Evolutionary conservation across 345 rosid genomes (phyloP).

Genomic region (Linum tenue): DNA sequence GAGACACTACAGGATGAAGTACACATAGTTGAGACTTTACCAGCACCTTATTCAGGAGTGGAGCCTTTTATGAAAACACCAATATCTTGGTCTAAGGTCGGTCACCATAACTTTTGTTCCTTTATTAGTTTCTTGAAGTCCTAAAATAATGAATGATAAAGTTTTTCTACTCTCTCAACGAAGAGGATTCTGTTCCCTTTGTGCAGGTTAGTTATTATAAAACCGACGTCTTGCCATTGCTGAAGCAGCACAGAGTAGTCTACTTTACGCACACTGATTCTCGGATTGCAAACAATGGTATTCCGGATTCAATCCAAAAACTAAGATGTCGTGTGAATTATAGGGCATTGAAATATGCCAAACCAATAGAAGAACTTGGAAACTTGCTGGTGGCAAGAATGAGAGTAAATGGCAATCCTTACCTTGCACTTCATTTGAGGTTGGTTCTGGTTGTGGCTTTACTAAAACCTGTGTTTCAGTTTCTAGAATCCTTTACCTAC

Average conservation of each 20-base stretch:
- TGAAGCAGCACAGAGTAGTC: slow-evolving; percentile 79
- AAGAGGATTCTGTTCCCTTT: slow-evolving; percentile 1
- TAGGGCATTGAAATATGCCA: slow-evolving; percentile 70
- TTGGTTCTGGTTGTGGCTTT: slow-evolving; percentile 21
- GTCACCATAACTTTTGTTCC: slow-evolving; percentile 2
- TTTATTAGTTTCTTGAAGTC: not conserved
- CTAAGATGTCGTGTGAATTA: slow-evolving; percentile 88
- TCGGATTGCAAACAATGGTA: slow-evolving; percentile 79
- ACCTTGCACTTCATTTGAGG: slow-evolving; percentile 95
- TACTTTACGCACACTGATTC: slow-evolving; percentile 92
- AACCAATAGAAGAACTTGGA: slow-evolving; percentile 72
- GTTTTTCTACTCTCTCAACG: not conserved
- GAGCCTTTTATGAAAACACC: slow-evolving; percentile 76
- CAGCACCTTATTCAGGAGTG: slow-evolving; percentile 43
- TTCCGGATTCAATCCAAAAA: slow-evolving; percentile 59
- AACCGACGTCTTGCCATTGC: slow-evolving; percentile 59
- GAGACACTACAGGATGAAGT: slow-evolving; percentile 67
- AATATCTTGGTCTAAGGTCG: slow-evolving; percentile 93
- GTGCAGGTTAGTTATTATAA: slow-evolving; percentile 75
- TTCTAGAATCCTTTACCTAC: not conserved
- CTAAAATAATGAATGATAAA: not conserved
- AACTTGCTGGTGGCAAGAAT: slow-evolving; percentile 67
- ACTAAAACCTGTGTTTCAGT: not conserved
- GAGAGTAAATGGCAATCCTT: slow-evolving; percentile 63
- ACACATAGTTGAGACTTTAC: slow-evolving; percentile 74